A percentile compares a stretch with the other conserved stretches of the same genome.
Evolutionary conservation across 2,329 filamentous ascomycete genomes (phyloP).

Genomic region (Paracoccidioides lutzii): DNA sequence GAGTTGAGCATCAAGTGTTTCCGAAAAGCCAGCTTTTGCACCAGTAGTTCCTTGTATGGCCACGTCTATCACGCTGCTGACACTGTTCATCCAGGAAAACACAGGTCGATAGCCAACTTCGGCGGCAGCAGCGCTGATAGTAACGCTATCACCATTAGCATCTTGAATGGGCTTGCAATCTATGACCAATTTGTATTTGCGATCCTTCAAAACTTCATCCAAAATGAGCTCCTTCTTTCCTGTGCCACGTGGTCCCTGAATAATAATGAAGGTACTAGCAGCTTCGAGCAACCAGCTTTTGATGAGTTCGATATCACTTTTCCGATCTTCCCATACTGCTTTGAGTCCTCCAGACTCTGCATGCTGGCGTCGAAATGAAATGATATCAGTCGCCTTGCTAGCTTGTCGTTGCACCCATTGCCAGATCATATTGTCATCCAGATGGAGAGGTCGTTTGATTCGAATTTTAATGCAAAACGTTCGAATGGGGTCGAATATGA

Average conservation of each 20-base stretch:
- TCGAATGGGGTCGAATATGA: constrained; percentile 85
- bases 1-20: constrained; percentile 79
- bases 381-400: constrained; percentile 31
- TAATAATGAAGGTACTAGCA: constrained; percentile 80
- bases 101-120: constrained; percentile 85
- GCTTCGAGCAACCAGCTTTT: constrained; percentile 79
- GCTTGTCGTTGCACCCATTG: constrained; percentile 66
- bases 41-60: constrained; percentile 89
- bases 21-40: constrained; percentile 86
- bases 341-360: constrained; percentile 57
- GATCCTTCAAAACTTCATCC: constrained; percentile 65
- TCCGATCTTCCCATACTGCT: constrained; percentile 78
- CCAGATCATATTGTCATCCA: constrained; percentile 60
- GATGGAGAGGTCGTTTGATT: constrained; percentile 62
- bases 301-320: constrained; percentile 67
- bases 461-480: constrained; percentile 86
- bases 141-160: constrained; percentile 73
- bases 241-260: constrained; percentile 82
- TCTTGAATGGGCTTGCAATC: constrained; percentile 93
- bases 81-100: constrained; percentile 92
- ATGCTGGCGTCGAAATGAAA: constrained; percentile 27
- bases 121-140: constrained; percentile 65
- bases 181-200: constrained; percentile 66
- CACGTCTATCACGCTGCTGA: constrained; percentile 83
- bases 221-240: constrained; percentile 81